Conservation (phyloP, 495 filamentous ascomycete genomes). For the Penicillium canariense region DNA sequence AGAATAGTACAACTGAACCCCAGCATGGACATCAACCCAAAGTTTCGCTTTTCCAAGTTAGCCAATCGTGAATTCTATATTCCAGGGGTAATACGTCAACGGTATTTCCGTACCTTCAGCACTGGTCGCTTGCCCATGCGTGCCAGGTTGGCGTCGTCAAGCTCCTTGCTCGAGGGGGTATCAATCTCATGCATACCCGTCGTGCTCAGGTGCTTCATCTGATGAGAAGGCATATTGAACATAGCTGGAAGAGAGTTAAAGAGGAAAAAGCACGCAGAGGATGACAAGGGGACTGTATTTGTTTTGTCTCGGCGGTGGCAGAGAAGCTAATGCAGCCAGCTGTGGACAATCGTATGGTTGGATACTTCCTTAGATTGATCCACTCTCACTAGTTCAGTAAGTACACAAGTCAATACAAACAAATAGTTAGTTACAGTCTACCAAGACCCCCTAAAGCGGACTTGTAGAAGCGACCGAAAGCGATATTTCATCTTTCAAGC, state of each 20-base stretch:
- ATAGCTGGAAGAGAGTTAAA: neutral
- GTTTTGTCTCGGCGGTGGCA: neutral
- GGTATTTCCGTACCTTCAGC: slow-evolving; percentile 30
- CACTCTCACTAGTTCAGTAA: neutral
- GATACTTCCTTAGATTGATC: neutral
- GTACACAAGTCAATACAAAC: too few relatives aligned
- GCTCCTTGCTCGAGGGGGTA: slow-evolving; percentile 18
- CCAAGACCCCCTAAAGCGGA: neutral
- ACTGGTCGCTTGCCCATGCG: slow-evolving; percentile 52
- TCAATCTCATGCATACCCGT: slow-evolving; percentile 14
- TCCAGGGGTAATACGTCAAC: neutral
- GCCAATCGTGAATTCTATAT: slow-evolving; percentile 3
- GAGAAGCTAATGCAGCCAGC: slow-evolving; percentile 2
- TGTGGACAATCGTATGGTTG: neutral
- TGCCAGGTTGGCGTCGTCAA: slow-evolving; percentile 42
- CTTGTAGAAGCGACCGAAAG: neutral
- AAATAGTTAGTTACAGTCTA: neutral
- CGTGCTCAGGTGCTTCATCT: slow-evolving; percentile 14
- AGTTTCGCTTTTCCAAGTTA: slow-evolving; percentile 38
- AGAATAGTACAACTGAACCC: slow-evolving; percentile 52
- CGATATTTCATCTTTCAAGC: neutral
- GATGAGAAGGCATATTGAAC: slow-evolving; percentile 12
- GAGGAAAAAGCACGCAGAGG: neutral
- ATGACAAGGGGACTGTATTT: neutral
- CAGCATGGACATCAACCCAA: slow-evolving; percentile 48